phyloP scores from a whole-genome alignment of 2,329 filamentous ascomycete genomes.

The Alternaria postmessia region DNA sequence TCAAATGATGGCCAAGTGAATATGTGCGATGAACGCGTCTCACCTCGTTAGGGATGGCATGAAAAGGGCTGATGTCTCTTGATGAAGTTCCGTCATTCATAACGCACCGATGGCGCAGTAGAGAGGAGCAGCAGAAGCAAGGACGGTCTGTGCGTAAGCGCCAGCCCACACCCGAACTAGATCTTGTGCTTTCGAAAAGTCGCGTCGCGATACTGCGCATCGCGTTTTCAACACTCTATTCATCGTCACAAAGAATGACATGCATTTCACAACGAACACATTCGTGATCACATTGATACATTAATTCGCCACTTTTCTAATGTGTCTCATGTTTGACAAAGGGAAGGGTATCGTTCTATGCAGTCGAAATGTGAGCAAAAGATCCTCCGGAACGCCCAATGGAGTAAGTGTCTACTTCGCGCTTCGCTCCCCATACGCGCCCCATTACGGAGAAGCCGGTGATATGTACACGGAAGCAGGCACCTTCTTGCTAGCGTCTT shows the following conservation, averaged over 20 bases:
- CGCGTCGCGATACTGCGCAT: background rate
- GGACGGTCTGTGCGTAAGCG: background rate
- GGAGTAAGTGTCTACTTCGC: background rate
- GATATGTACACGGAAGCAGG: constrained; percentile 1
- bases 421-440: background rate
- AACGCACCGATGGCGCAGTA: background rate
- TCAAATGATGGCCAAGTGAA: background rate
- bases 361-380: background rate
- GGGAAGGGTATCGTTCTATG: background rate
- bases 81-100: background rate
- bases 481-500: background rate
- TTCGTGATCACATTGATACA: background rate
- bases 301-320: background rate
- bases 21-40: background rate
- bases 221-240: background rate
- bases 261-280: background rate
- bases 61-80: background rate
- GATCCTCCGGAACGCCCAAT: background rate
- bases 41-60: background rate
- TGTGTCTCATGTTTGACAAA: background rate
- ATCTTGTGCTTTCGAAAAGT: background rate
- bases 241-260: background rate
- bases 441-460: background rate
- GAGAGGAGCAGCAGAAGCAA: background rate
- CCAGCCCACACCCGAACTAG: background rate